Percentiles rank a stretch among this genome's conserved stretches.
Evolutionary conservation across 768 basidiomycete species (phyloP).

Genomic region (Albatrellus ellisii): DNA sequence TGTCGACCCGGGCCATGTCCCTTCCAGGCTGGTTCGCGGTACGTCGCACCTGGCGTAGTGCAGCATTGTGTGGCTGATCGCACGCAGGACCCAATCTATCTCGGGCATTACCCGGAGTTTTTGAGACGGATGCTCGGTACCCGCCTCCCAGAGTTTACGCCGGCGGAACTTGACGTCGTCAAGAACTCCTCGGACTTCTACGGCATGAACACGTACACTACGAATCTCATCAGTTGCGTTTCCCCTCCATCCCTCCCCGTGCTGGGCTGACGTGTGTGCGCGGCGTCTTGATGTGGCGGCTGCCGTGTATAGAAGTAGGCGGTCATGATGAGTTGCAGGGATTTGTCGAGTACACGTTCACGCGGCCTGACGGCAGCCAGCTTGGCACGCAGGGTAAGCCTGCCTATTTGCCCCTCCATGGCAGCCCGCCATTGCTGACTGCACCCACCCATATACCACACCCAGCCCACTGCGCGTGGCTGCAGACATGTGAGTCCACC

Average conservation of each 20-base stretch:
- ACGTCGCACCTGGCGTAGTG: neutral
- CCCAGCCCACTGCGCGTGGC: constrained; percentile 48
- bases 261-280: too few relatives aligned
- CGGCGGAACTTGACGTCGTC: constrained; percentile 45
- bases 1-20: constrained; percentile 19
- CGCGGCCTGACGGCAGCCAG: constrained; percentile 50
- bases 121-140: constrained; percentile 46
- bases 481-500: constrained; percentile 43
- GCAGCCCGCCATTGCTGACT: neutral
- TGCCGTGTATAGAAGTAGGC: constrained; percentile 33
- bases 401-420: neutral
- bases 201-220: constrained; percentile 69
- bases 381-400: constrained; percentile 49
- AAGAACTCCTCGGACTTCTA: constrained; percentile 62
- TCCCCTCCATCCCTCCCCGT: neutral
- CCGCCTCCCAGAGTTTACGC: constrained; percentile 44
- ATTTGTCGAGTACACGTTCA: constrained; percentile 52
- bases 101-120: constrained; percentile 57
- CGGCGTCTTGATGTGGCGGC: neutral
- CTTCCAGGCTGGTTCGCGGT: constrained; percentile 44
- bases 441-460: neutral
- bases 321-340: constrained; percentile 63
- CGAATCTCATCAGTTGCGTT: constrained; percentile 35
- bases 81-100: constrained; percentile 52
- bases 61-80: neutral